Base-by-base conservation (phyloP, 2,329 filamentous ascomycete species). In the Microascus cirrosus region DNA sequence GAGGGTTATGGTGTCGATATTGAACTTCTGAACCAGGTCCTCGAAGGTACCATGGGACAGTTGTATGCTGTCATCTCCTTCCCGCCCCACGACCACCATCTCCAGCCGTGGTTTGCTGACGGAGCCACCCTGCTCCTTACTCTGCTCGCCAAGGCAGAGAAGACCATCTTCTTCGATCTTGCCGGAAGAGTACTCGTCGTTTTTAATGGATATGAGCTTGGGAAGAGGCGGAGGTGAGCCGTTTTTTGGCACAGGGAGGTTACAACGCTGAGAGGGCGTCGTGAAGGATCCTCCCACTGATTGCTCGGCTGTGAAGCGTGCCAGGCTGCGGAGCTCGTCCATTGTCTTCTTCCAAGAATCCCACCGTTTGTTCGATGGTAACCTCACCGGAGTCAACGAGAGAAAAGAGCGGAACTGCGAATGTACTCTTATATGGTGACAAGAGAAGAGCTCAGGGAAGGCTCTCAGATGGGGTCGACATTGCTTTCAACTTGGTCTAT, bases 1-100 rank as follows among this genome's bases (percentile, higher is more conserved):
- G 12, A 59, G 56, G 10, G 57, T 54, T 42, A 59, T 35, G 39
- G 34, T 25, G 32, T 60, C 59, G 22, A 60, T 59, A 4, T 53
- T 25, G 24, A 58, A 53, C 10, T 45, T 24, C 24, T 36, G 20
- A 50, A 50, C 32, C 18, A 59, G 25, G 2, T 28, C 28, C n/a
- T 18, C 25, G 54, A 60, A 60, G 20, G 36, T 15, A 8, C 22
- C 36, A 13, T 28, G n/a, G 36, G 57, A n/a, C 48, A 59, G 28
- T 22, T 60, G 24, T 32, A 60, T 32, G 42, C 42, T 45, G 34
- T 60, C 59, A 25, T 57, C 36, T 15, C 56, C 54, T n/a, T 22
- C 51, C 12, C 57, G 54, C 7, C 25, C 25, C 2, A 60, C 52
- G 24, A 60, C 53, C 24, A 59, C 54, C 18, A 60, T 34, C n/a